Evolutionary conservation across 345 rosid species (phyloP).

Genomic region (Boechera stricta): DNA sequence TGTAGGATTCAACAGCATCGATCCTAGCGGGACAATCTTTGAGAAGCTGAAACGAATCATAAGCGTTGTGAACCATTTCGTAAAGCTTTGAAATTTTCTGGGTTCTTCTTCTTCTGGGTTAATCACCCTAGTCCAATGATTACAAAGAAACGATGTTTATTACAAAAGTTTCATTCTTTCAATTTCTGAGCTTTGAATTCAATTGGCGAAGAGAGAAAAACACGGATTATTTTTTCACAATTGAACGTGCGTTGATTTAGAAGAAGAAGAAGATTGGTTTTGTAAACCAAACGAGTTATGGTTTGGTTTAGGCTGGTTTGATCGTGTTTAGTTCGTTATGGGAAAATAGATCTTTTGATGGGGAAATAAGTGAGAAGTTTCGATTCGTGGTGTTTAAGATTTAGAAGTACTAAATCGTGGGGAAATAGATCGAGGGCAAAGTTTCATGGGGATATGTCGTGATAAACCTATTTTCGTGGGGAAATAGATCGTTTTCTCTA

Average conservation of each 20-base stretch:
- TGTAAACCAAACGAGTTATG: too few species aligned
- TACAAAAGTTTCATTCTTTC: neutral
- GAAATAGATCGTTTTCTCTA: too few species aligned
- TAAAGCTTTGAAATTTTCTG: neutral
- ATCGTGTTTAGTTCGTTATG: too few species aligned
- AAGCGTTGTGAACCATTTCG: constrained; percentile 92
- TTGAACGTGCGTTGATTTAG: constrained; percentile 20
- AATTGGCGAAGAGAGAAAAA: constrained; percentile 3
- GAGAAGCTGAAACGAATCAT: constrained; percentile 85
- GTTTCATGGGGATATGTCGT: too few species aligned
- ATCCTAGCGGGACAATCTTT: constrained; percentile 63
- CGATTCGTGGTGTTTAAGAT: too few species aligned
- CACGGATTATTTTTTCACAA: constrained; percentile 15
- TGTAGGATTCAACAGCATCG: constrained; percentile 81
- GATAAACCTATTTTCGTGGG: too few species aligned
- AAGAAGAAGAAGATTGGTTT: neutral
- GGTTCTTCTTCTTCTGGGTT: neutral
- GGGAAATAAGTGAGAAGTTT: too few species aligned
- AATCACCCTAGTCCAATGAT: constrained; percentile 17
- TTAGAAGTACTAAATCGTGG: too few species aligned
- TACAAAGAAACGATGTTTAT: neutral
- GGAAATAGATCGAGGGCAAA: too few species aligned
- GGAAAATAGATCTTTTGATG: too few species aligned
- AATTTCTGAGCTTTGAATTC: constrained; percentile 16
- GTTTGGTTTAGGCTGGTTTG: too few species aligned